These are phyloP conservation scores for Nepenthes alata DNA, from an alignment of 179 eudicot genomes.

Conservation along the genomic window DNA sequence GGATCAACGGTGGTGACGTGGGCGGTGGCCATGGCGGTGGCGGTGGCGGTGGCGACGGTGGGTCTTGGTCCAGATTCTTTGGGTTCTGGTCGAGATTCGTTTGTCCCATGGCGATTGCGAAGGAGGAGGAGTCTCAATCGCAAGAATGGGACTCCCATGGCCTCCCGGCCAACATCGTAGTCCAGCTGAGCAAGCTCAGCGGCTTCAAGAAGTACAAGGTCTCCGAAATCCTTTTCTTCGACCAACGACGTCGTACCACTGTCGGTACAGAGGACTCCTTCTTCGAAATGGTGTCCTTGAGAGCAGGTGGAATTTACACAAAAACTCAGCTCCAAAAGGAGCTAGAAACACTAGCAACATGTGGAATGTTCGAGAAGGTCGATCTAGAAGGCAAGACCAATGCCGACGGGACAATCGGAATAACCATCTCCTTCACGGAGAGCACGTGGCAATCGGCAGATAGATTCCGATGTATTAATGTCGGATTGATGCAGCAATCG, in stretches of 20 bases:
- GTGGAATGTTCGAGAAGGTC: slow-evolving; percentile 88
- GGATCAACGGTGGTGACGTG: slow-evolving; percentile 19
- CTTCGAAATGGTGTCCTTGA: slow-evolving; percentile 69
- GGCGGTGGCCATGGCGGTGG: slow-evolving; percentile 19
- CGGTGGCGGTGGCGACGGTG: slow-evolving; percentile 25
- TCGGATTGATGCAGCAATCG: slow-evolving; percentile 78
- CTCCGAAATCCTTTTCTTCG: slow-evolving; percentile 57
- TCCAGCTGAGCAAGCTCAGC: slow-evolving; percentile 55
- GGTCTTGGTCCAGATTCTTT: slow-evolving; percentile 20
- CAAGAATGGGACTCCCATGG: slow-evolving; percentile 73
- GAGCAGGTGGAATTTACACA: slow-evolving; percentile 67
- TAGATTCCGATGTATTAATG: slow-evolving; percentile 64
- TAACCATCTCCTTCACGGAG: slow-evolving; percentile 56
- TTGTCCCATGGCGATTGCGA: slow-evolving; percentile 37
- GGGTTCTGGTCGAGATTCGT: slow-evolving; percentile 47
- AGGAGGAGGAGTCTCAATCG: slow-evolving; percentile 28
- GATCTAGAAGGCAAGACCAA: slow-evolving; percentile 72
- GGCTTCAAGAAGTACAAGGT: slow-evolving; percentile 71
- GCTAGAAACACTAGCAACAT: slow-evolving; percentile 62
- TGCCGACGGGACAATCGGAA: slow-evolving; percentile 56
- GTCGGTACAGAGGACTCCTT: slow-evolving; percentile 73
- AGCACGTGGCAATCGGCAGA: slow-evolving; percentile 82
- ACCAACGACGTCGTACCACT: slow-evolving; percentile 24
- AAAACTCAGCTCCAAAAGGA: slow-evolving; percentile 84
- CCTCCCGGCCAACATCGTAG: slow-evolving; percentile 52